Evolutionary conservation across 2,329 filamentous ascomycete species (phyloP).

Genomic region (Colletotrichum siamense): DNA sequence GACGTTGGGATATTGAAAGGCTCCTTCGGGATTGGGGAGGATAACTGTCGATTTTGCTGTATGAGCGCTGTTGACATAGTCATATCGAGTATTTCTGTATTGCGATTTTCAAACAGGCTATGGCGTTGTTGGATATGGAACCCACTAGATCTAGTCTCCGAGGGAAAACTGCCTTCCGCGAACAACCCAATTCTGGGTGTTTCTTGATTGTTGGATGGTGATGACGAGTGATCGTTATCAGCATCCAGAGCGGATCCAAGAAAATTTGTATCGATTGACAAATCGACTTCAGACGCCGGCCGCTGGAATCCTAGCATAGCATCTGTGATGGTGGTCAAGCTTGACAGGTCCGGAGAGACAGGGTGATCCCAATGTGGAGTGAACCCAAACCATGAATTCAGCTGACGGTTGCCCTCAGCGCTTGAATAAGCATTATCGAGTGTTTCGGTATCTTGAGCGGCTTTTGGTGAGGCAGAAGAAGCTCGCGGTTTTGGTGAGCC

Average conservation of each 20-base stretch:
- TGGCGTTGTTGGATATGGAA: rapidly evolving
- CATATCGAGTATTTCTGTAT: no score
- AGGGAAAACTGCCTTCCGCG: rapidly evolving
- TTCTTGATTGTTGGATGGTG: background rate
- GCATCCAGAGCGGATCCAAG: rapidly evolving
- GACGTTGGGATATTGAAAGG: constrained; percentile 17
- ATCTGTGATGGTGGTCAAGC: background rate
- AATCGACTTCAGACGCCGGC: rapidly evolving
- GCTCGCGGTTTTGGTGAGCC: background rate
- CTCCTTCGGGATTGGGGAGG: background rate
- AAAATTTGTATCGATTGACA: rapidly evolving
- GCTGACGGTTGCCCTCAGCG: background rate
- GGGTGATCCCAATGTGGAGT: background rate
- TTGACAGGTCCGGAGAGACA: background rate
- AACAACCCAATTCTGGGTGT: rapidly evolving
- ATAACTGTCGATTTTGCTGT: background rate
- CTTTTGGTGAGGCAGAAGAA: rapidly evolving
- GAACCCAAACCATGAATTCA: background rate
- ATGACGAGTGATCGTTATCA: rapidly evolving
- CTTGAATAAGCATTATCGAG: rapidly evolving
- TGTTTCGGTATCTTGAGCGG: rapidly evolving
- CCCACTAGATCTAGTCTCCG: rapidly evolving
- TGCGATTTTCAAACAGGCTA: rapidly evolving
- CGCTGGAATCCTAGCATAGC: background rate
- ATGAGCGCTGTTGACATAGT: rapidly evolving